Base-by-base conservation (phyloP, 768 basidiomycete genomes). In the Pisolithus orientalis region DNA sequence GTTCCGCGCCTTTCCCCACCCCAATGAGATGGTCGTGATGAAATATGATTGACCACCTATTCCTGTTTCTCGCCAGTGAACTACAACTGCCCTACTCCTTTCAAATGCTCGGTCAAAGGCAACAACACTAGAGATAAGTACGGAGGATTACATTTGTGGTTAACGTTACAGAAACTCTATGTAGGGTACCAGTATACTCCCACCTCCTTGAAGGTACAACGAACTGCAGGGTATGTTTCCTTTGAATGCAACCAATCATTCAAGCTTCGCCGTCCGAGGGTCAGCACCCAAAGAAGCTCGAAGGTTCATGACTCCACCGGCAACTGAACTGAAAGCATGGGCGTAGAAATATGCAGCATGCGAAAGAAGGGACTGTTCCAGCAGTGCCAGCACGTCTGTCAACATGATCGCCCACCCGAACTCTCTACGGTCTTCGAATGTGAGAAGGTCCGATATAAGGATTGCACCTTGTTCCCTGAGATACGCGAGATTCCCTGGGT, bases 381-480 rank as follows among this genome's bases (percentile, higher is more conserved):
- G 64, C 31, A 76, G 56, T 11, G 69, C 73, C 24, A 72, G 55
- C 28, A 78, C 66, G 50, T 76, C 76, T 37, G 72, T 73, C 53
- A 77, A 17, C 51, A 78, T 53, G 46, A 77, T 55, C 16, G 68
- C 59, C 76, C 76, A 78, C 6, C 73, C 74, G 29, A 70, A 65
- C 28, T 54, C 57, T 7, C 65, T 64, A 1, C 66, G 63, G 50
- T 77, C 76, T 24, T 74, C 70, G n/a, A 62, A 55, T 1, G 74
- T 75, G 44, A 77, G 58, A 6, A 77, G 60, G 54, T 78, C 75
- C 13, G 62, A 34, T 52, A 78, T 60, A 50, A 78, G 52, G 9
- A 78, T 40, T 2, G 66, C 77, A 16, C 74, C 73, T 17, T 69
- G 62, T 3, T 62, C 57, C 24, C 62, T 56, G 13, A 77, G 58